Evolutionary conservation across 1,284 basidiomycete genomes (phyloP).

Genomic region (Sporisorium scitamineum): DNA sequence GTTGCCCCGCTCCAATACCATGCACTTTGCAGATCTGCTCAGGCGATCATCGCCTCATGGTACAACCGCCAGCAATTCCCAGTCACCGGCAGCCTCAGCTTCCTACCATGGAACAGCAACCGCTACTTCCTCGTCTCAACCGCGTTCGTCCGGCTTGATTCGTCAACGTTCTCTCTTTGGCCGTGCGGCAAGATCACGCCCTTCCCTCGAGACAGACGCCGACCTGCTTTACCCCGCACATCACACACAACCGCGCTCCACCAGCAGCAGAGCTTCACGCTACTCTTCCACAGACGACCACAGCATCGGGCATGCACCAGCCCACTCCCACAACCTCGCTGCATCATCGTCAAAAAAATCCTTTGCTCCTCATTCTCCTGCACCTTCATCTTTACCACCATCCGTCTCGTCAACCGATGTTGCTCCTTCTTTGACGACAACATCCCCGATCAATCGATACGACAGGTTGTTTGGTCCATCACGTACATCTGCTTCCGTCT

Average conservation of each 20-base stretch:
- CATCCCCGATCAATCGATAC: conserved; percentile 18
- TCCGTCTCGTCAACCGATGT: neutral
- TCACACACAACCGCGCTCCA: neutral
- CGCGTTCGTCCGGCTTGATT: neutral
- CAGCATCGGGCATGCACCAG: conserved; percentile 31
- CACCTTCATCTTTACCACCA: conserved; percentile 3
- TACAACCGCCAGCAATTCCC: neutral
- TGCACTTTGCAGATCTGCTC: conserved; percentile 34
- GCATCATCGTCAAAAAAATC: neutral
- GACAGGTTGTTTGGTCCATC: conserved; percentile 23
- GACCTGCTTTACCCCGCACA: conserved; percentile 25
- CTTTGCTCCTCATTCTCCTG: conserved; percentile 9
- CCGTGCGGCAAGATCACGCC: conserved; percentile 9
- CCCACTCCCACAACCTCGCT: conserved; percentile 9
- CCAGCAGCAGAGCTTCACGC: conserved; percentile 9
- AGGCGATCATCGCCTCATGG: conserved; percentile 15
- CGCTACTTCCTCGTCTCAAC: neutral
- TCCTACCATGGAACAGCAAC: conserved; percentile 9
- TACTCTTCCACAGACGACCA: conserved; percentile 26
- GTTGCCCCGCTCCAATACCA: conserved; percentile 4
- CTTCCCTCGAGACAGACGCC: conserved; percentile 8
- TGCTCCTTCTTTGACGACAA: conserved; percentile 6
- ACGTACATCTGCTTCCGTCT: conserved; percentile 10
- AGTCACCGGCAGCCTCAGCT: conserved; percentile 8
- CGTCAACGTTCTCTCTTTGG: conserved; percentile 19